Evolutionary conservation across 768 basidiomycete species (phyloP).

Genomic region (Sistotremastrum suecicum): DNA sequence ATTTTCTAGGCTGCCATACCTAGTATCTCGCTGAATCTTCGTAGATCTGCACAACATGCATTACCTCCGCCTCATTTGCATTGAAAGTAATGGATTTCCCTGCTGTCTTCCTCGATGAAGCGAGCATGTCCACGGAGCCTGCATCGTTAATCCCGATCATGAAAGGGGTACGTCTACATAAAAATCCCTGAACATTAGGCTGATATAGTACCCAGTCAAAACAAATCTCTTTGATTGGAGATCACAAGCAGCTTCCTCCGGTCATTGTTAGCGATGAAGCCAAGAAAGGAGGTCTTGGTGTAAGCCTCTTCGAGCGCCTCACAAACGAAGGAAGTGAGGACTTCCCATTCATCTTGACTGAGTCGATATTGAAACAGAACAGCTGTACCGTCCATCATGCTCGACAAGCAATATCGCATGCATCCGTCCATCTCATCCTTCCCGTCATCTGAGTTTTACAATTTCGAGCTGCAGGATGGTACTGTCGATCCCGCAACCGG

Average conservation of each 20-base stretch:
- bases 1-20: constrained; percentile 2
- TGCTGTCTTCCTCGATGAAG: constrained; percentile 88
- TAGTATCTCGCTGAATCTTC: constrained; percentile 4
- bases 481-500: constrained; percentile 41
- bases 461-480: constrained; percentile 54
- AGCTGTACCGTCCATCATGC: constrained; percentile 85
- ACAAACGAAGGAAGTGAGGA: constrained; percentile 67
- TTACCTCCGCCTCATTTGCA: constrained; percentile 54
- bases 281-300: constrained; percentile 52
- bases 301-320: constrained; percentile 80
- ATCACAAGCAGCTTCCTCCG: constrained; percentile 91
- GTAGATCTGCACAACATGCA: constrained; percentile 79
- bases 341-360: not conserved
- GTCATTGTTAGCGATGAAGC: constrained; percentile 73
- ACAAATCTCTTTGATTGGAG: constrained; percentile 86
- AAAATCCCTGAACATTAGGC: no score
- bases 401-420: constrained; percentile 95
- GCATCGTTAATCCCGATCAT: constrained; percentile 83
- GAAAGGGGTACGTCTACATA: constrained; percentile 83
- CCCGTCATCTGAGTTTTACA: constrained; percentile 76
- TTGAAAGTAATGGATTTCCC: constrained; percentile 76
- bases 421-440: constrained; percentile 82
- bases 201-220: constrained; percentile 34
- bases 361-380: constrained; percentile 3
- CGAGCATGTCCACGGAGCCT: constrained; percentile 93